Base-by-base conservation (phyloP, 2,329 filamentous ascomycete genomes). In the Metarhizium brunneum region DNA sequence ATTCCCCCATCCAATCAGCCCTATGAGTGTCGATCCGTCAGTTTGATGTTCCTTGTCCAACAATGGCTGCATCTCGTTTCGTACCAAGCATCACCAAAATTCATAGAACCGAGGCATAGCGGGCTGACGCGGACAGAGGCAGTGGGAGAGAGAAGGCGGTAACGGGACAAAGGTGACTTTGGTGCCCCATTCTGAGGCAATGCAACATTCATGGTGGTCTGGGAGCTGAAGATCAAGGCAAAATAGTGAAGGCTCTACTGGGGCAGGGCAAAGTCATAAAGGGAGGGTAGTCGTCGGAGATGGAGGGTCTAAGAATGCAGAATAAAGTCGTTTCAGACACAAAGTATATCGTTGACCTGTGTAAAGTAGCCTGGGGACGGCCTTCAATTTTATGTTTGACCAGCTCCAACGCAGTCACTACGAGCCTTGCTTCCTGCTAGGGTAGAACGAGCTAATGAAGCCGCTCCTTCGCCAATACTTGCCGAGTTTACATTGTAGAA, bases 61-160 rank as follows among this genome's bases (percentile, higher is more conserved):
- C 16, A 20, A 18, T 16, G 16, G 42, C n/a, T 4, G 38, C 32
- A 14, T 48, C 3, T n/a, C 11, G 20, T 38, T 16, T 50, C 54
- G 11, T 45, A 68, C 74, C 77, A 85, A 38, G 75, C 71, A 55
- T 81, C 70, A 48, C 84, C 84, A 69, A 87, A 83, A 68, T 79
- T 83, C 82, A 86, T 86, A 53, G 74, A 74, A 11, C 84, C 86
- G 2, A 90, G 76, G 47, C 79, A 83, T 0, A 89, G 67, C 4
- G 85, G 85, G 59, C 82, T 85, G n/a, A 88, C 85, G 36, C 83
- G 76, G 25, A 89, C 75, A 0, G 79, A 77, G 2, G 87, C 86
- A 0, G 77, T 81, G 10, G 85, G 84, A 1, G 85, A 81, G 13
- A 90, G 77, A 49, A 89, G 69, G 6, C 85, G 82, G 62, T 88